Conservation (phyloP, 2,329 filamentous ascomycete genomes). For the Aspergillus latus region DNA sequence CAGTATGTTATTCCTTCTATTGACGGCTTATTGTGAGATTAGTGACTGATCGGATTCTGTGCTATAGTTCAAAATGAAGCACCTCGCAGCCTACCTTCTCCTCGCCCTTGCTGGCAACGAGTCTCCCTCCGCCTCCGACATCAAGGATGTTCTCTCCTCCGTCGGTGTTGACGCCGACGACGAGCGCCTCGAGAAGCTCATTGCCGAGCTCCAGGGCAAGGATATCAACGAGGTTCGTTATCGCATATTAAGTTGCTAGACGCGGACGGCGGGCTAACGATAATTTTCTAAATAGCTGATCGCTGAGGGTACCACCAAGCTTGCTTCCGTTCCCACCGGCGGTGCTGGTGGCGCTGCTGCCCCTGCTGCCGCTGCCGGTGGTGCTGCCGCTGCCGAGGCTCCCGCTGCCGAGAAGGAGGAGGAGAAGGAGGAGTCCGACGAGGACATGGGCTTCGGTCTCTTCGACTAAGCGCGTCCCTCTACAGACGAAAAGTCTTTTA, state of each 20-base stretch:
- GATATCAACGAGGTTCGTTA: slow-evolving; percentile 80
- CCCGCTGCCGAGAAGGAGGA: slow-evolving; percentile 71
- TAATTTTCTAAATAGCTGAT: slow-evolving; percentile 66
- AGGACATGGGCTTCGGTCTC: slow-evolving; percentile 74
- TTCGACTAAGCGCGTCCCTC: slow-evolving; percentile 56
- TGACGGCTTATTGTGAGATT: background rate
- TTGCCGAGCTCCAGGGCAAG: slow-evolving; percentile 69
- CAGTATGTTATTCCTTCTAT: slow-evolving; percentile 25
- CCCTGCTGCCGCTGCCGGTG: slow-evolving; percentile 57
- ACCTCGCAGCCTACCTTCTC: slow-evolving; percentile 98
- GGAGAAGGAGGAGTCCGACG: slow-evolving; percentile 71
- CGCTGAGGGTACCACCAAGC: slow-evolving; percentile 83
- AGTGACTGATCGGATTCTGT: slow-evolving; percentile 20
- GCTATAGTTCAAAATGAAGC: slow-evolving; percentile 80
- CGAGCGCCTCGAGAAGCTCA: slow-evolving; percentile 80
- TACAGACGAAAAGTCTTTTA: slow-evolving; percentile 47
- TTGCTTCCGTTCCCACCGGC: slow-evolving; percentile 94
- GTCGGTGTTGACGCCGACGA: slow-evolving; percentile 93
- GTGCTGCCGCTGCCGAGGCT: slow-evolving; percentile 65
- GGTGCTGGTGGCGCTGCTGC: slow-evolving; percentile 61
- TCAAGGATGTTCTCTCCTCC: slow-evolving; percentile 85
- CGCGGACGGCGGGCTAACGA: slow-evolving; percentile 16
- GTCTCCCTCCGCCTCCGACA: slow-evolving; percentile 78
- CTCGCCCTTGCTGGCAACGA: slow-evolving; percentile 89
- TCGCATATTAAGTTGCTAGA: background rate